phyloP scores from a whole-genome alignment of 345 rosid species.

The Gossypium bickii region DNA sequence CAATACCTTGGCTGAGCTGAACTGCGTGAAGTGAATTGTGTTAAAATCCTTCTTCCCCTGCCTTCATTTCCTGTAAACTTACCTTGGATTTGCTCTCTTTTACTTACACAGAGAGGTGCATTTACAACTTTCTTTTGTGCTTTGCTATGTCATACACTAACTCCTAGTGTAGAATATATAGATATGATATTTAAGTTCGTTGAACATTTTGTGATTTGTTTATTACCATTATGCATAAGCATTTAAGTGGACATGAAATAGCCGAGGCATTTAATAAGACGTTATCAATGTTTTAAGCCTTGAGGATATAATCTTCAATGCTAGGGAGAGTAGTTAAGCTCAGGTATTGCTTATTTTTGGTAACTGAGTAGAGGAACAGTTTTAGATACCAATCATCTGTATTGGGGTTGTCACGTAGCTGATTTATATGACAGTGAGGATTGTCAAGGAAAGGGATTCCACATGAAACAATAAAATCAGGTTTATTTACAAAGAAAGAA shows the following conservation, averaged over 20 bases:
- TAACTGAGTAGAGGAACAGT: not conserved
- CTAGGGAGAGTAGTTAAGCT: not conserved
- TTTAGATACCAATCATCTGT: not conserved
- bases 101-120: not conserved
- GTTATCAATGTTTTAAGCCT: not conserved
- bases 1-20: not conserved
- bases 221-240: not conserved
- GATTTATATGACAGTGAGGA: not conserved
- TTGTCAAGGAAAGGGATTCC: not conserved
- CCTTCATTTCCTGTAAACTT: not conserved
- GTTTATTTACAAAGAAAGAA: not conserved
- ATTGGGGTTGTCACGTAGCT: not conserved
- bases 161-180: not conserved
- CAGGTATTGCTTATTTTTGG: not conserved
- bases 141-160: not conserved
- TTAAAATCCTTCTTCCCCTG: not conserved
- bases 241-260: not conserved
- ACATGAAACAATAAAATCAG: not conserved
- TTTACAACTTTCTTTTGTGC: constrained; percentile 9
- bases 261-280: not conserved
- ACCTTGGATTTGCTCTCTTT: not conserved
- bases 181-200: not conserved
- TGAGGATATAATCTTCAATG: not conserved
- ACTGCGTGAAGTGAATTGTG: not conserved
- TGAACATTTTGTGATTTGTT: not conserved